phyloP scores from a whole-genome alignment of 139 green algal genomes.

The Coelastrella sp. region DNA sequence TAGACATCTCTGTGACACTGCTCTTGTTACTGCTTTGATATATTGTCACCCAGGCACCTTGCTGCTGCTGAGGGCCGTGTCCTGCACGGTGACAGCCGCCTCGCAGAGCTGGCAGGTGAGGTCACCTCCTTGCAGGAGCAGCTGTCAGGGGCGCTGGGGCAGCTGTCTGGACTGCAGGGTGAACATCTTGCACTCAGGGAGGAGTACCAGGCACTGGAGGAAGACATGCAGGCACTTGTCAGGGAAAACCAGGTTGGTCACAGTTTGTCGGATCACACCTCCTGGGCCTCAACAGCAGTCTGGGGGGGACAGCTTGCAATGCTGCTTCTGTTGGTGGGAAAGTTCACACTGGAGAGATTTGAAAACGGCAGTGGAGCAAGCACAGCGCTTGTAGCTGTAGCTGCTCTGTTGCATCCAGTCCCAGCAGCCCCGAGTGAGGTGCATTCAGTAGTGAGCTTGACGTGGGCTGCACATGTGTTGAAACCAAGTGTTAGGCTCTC shows the following conservation, averaged over 20 bases:
- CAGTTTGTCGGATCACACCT: too few relatives aligned
- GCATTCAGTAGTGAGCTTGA: background rate
- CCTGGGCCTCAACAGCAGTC: background rate
- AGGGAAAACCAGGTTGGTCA: constrained; percentile 75
- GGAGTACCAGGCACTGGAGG: constrained; percentile 66
- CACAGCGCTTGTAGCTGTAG: background rate
- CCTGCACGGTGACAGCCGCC: constrained; percentile 50
- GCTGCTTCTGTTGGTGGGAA: too few relatives aligned
- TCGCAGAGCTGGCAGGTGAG: constrained; percentile 47
- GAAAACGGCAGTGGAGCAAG: background rate
- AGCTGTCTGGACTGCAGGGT: constrained; percentile 18
- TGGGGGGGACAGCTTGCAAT: background rate
- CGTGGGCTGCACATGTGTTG: too few relatives aligned
- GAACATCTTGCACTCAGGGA: constrained; percentile 59
- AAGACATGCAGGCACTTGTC: constrained; percentile 76
- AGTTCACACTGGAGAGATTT: too few relatives aligned
- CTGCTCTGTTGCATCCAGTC: too few relatives aligned
- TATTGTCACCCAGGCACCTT: constrained; percentile 50
- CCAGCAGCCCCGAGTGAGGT: background rate
- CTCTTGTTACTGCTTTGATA: too few relatives aligned
- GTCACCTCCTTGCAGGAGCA: constrained; percentile 46
- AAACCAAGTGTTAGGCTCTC: background rate
- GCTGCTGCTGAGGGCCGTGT: constrained; percentile 70
- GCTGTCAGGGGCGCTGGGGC: constrained; percentile 48
- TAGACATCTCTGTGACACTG: too few relatives aligned